Evolutionary conservation across 2,329 filamentous ascomycete species (phyloP).

Genomic region (Dendryphion nanum): DNA sequence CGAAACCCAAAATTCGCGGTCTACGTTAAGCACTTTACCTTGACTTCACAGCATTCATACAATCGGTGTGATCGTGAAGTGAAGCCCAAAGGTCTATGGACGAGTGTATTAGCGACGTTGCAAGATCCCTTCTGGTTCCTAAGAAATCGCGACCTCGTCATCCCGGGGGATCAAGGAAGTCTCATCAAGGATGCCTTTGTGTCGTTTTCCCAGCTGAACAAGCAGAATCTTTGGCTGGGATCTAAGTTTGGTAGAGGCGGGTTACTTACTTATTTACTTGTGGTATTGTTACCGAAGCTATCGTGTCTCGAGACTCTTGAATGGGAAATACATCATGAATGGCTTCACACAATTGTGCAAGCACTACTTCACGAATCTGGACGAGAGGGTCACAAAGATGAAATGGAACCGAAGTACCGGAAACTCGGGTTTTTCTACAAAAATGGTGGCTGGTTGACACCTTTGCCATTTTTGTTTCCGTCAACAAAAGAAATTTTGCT

Average conservation of each 20-base stretch:
- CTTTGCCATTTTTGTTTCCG: not conserved
- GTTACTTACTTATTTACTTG: not conserved
- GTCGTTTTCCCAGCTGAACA: not conserved
- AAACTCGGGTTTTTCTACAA: no score
- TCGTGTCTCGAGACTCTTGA: not conserved
- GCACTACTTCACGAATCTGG: not conserved
- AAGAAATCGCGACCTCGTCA: no score
- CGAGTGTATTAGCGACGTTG: not conserved
- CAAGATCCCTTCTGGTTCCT: no score
- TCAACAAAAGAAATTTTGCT: not conserved
- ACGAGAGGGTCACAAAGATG: not conserved
- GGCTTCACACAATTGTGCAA: not conserved
- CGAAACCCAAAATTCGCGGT: constrained; percentile 2
- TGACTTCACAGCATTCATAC: not conserved
- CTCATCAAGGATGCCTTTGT: constrained; percentile 1
- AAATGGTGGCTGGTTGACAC: not conserved
- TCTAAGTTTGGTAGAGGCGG: no score
- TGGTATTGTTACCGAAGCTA: not conserved
- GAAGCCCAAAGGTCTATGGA: not conserved
- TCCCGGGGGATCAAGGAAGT: no score
- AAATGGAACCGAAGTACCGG: no score
- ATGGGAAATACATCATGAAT: not conserved
- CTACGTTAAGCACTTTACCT: constrained; percentile 1
- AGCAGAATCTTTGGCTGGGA: constrained; percentile 2
- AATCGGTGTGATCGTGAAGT: not conserved